Conservation (phyloP, 345 rosid genomes). For the Syzygium aqueum region DNA sequence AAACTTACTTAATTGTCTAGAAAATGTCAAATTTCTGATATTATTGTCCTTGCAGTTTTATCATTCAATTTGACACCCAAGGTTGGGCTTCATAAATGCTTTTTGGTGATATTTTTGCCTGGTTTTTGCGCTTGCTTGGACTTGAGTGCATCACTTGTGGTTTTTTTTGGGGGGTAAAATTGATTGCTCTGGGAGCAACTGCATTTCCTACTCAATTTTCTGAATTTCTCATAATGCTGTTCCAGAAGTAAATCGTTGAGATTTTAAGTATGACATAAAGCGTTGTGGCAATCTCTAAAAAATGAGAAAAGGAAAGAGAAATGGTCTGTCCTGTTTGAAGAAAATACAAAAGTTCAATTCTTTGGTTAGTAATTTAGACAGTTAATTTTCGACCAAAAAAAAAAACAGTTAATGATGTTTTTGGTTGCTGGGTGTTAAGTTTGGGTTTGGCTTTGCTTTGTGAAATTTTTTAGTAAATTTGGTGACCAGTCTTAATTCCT, state of each 20-base stretch:
- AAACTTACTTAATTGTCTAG: not conserved
- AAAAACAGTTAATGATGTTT: not conserved
- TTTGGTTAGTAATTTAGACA: not conserved
- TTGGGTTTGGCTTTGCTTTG: not conserved
- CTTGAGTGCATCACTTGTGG: not conserved
- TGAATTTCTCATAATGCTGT: not conserved
- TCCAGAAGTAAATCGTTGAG: not conserved
- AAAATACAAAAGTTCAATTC: not conserved
- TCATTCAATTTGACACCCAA: not conserved
- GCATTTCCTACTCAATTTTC: not conserved
- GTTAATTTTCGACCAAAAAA: not conserved
- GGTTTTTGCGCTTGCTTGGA: not conserved
- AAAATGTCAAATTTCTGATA: not conserved
- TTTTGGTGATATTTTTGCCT: not conserved
- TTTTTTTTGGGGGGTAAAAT: not conserved
- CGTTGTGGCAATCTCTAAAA: not conserved
- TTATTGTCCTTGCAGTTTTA: not conserved
- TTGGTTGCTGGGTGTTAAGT: not conserved
- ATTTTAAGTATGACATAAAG: not conserved
- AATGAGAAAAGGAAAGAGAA: not conserved
- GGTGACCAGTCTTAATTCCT: not conserved
- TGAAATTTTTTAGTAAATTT: not conserved
- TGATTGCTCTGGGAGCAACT: not conserved
- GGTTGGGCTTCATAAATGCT: not conserved
- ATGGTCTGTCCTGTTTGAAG: not conserved